These are phyloP conservation scores for Penicillium egyptiacum DNA, from an alignment of 495 filamentous ascomycete genomes.

Conservation along the genomic window DNA sequence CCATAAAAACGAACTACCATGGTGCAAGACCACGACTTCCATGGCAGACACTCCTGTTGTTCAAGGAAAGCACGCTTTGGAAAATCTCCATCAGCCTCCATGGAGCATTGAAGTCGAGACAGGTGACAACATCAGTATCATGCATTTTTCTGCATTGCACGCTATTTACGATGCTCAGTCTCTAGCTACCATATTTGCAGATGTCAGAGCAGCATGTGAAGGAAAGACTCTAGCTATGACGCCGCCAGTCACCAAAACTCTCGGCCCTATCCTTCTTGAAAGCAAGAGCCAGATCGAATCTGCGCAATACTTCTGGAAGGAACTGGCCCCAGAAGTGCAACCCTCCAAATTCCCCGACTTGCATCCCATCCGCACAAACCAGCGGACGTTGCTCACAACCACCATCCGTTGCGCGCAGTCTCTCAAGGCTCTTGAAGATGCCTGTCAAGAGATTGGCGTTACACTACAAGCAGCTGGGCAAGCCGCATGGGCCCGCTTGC, in stretches of 20 bases:
- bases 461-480: slow-evolving; percentile 70
- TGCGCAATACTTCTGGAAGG: slow-evolving; percentile 61
- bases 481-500: slow-evolving; percentile 69
- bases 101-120: slow-evolving; percentile 47
- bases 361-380: slow-evolving; percentile 55
- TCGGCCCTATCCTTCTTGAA: slow-evolving; percentile 54
- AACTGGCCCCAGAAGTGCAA: slow-evolving; percentile 48
- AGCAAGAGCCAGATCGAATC: slow-evolving; percentile 30
- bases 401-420: slow-evolving; percentile 40
- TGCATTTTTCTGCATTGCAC: slow-evolving; percentile 64
- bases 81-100: slow-evolving; percentile 45
- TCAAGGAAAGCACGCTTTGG: slow-evolving; percentile 24
- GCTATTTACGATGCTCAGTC: slow-evolving; percentile 78
- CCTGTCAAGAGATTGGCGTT: slow-evolving; percentile 53
- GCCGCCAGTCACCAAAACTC: slow-evolving; percentile 36
- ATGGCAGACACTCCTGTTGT: slow-evolving; percentile 16
- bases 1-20: slow-evolving; percentile 39
- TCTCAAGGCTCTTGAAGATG: slow-evolving; percentile 48
- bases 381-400: slow-evolving; percentile 35
- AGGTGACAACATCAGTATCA: slow-evolving; percentile 13
- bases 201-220: slow-evolving; percentile 47
- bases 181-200: slow-evolving; percentile 57
- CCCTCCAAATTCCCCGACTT: slow-evolving; percentile 68
- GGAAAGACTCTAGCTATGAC: slow-evolving; percentile 20
- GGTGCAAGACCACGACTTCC: slow-evolving; percentile 31